Evolutionary conservation across 208 protist genomes (phyloP).

Genomic region (Crithidia fasciculata): DNA sequence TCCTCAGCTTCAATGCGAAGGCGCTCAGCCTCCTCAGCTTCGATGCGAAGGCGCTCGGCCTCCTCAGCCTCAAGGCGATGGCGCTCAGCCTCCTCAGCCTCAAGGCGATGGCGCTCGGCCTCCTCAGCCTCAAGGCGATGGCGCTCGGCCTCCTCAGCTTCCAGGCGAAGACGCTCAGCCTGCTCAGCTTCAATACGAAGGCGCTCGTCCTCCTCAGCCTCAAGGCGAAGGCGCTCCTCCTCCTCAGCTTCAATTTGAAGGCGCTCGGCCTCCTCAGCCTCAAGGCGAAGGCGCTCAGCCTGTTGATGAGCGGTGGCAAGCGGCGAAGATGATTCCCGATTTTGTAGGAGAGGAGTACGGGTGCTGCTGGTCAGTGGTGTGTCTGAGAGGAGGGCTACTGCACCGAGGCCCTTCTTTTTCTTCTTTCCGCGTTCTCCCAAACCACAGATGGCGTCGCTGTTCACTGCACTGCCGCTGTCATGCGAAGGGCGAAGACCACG

Average conservation of each 20-base stretch:
- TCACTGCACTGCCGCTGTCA: background rate
- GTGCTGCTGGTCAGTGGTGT: background rate
- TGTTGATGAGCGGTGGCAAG: background rate
- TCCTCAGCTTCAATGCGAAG: background rate
- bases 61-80: background rate
- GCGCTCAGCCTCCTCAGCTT: background rate
- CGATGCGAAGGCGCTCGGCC: background rate
- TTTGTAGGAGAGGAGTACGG: background rate
- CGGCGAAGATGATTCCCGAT: too few relatives aligned
- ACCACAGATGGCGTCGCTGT: background rate
- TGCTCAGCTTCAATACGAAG: too few relatives aligned
- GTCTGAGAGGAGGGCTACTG: slow-evolving; percentile 8
- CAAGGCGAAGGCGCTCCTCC: background rate
- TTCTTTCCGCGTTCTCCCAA: background rate
- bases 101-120: background rate
- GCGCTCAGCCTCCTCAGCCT: too few relatives aligned
- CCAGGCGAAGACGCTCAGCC: background rate
- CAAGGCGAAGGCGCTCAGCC: background rate
- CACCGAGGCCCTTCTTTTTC: slow-evolving; percentile 26
- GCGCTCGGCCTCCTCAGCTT: background rate
- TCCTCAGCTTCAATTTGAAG: too few relatives aligned
- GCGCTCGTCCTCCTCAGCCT: background rate
- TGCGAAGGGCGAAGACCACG: slow-evolving; percentile 11
- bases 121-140: background rate
- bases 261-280: background rate